Conservation (phyloP, 1,284 basidiomycete genomes). For the Retiboletus flavoniger region DNA sequence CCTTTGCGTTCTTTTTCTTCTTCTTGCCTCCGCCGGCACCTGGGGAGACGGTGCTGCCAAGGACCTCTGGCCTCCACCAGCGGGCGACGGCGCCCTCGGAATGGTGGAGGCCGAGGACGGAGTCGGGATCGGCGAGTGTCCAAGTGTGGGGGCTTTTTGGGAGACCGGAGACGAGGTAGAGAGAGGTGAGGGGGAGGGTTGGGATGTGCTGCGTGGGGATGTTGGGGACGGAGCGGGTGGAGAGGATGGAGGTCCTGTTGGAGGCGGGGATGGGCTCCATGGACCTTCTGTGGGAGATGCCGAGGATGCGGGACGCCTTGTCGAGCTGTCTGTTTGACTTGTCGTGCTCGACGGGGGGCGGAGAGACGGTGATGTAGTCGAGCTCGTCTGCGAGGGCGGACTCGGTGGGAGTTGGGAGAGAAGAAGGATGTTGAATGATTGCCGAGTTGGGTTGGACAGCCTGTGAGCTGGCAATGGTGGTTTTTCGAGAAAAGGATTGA, state of each 20-base stretch:
- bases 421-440: background rate
- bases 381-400: constrained; percentile 58
- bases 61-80: constrained; percentile 94
- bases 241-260: constrained; percentile 69
- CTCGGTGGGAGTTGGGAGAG: constrained; percentile 23
- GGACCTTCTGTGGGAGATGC: constrained; percentile 65
- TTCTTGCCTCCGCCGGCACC: constrained; percentile 60
- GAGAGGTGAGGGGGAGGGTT: constrained; percentile 71
- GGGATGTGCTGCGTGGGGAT: constrained; percentile 53
- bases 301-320: constrained; percentile 72
- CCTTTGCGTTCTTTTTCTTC: constrained; percentile 63
- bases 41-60: constrained; percentile 83
- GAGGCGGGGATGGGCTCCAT: constrained; percentile 82
- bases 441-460: constrained; percentile 8
- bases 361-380: constrained; percentile 63
- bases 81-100: constrained; percentile 84
- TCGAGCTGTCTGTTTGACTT: constrained; percentile 32
- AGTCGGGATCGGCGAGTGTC: constrained; percentile 89
- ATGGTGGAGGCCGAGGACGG: constrained; percentile 81
- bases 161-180: constrained; percentile 82
- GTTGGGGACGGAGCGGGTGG: constrained; percentile 69
- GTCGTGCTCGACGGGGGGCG: constrained; percentile 26
- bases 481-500: constrained; percentile 18
- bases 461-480: constrained; percentile 5
- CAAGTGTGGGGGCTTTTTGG: constrained; percentile 88